Base-by-base conservation (phyloP, 225 moss, liverwort and hornwort species). In the Sphagnum contortum region DNA sequence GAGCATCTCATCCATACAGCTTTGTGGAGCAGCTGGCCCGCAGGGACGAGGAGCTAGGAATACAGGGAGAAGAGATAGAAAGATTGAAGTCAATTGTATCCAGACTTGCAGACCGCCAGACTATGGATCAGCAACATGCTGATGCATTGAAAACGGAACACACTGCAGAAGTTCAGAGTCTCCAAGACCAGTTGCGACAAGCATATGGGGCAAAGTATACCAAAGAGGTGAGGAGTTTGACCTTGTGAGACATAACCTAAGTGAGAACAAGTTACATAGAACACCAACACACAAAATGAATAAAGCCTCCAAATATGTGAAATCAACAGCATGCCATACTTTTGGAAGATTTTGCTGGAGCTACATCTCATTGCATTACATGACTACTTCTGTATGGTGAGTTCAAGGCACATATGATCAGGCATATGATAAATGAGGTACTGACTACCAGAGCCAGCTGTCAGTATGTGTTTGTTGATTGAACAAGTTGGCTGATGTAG, bases 21-120 rank as follows among this genome's bases (percentile, higher is more conserved):
- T 4, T 64, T 14, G 45, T 63, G 57, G 66, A 57, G 60, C 64
- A 95, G 91, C 79, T 95, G 71, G 77, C 82, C 46, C 74, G 74
- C 72, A 87, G 90, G 71, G 92, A 92, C 69, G 80, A 92, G 48
- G 85, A 90, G 63, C 71, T 90, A 46, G 64, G 71, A 63, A 79
- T 75, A 50, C 92, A 84, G 68, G 74, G 68, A 49, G 84, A 88
- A 66, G 90, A 96, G 63, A 75, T 88, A 66, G 87, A 87, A 67
- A 87, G 78, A 59, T 63, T 96, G 55, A 78, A 83, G 62, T 67
- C 76, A 10, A 75, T 79, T 63, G 69, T 83, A 44, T 66, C 70
- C 49, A 75, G 78, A 69, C 63, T 88, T 63, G 76, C 77, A 47
- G 81, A 83, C 12, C 79, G 77, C 66, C 79, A 96, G 50, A 74